Conservation (phyloP, 2,329 filamentous ascomycete species). For the Coleophoma eucalyptorum region DNA sequence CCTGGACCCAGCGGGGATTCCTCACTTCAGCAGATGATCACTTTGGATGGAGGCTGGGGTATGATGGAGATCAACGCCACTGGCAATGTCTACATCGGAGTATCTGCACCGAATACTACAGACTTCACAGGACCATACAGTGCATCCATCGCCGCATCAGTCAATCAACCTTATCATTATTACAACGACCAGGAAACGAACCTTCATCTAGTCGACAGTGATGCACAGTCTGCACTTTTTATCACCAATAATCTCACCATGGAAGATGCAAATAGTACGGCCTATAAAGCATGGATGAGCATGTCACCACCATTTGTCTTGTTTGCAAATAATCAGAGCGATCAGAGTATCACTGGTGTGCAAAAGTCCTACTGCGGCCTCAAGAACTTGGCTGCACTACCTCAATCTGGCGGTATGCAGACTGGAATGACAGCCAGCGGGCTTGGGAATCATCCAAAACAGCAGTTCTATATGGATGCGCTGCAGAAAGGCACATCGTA, state of each 20-base stretch:
- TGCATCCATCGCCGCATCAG: constrained; percentile 78
- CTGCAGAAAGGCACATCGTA: constrained; percentile 73
- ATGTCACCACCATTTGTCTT: constrained; percentile 68
- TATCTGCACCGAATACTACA: constrained; percentile 61
- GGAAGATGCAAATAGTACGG: constrained; percentile 36
- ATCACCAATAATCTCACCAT: constrained; percentile 71
- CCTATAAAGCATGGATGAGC: constrained; percentile 49
- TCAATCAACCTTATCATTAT: constrained; percentile 72
- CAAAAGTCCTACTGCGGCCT: constrained; percentile 81
- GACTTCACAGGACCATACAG: constrained; percentile 63
- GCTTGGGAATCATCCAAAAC: constrained; percentile 65
- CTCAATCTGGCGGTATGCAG: constrained; percentile 45
- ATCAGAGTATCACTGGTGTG: constrained; percentile 62
- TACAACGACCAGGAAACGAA: constrained; percentile 41
- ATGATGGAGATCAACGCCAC: constrained; percentile 58
- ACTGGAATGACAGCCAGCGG: constrained; percentile 68
- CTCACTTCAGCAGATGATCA: constrained; percentile 14
- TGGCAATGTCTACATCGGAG: constrained; percentile 69
- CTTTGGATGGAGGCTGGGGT: constrained; percentile 21
- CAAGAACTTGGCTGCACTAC: constrained; percentile 59
- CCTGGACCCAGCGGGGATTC: constrained; percentile 52
- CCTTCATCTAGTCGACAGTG: constrained; percentile 80
- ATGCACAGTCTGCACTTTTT: constrained; percentile 73
- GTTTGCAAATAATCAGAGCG: constrained; percentile 65
- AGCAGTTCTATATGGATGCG: constrained; percentile 81